A percentile compares a stretch with the other conserved stretches of the same genome.
Evolutionary conservation across 1,284 basidiomycete species (phyloP).

Genomic region (Cryptococcus sp.): DNA sequence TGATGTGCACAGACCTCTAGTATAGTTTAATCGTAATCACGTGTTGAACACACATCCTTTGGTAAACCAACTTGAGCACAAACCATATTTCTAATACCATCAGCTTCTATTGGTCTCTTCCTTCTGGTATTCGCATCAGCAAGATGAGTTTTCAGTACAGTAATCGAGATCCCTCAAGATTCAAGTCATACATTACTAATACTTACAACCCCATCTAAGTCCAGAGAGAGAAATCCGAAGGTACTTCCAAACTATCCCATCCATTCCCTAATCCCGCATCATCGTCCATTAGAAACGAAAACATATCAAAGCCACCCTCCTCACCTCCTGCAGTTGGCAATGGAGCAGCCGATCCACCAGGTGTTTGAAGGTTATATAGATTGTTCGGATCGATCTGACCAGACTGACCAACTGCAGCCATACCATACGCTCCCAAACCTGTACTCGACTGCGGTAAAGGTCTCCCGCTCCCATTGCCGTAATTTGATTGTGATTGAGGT

Average conservation of each 20-base stretch:
- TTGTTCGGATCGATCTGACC: not conserved
- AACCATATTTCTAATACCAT: too few species aligned
- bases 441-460: not conserved
- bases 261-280: conserved; percentile 30
- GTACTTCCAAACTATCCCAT: conserved; percentile 38
- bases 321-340: not conserved
- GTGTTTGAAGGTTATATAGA: not conserved
- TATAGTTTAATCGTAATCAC: too few species aligned
- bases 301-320: conserved; percentile 32
- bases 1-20: too few species aligned
- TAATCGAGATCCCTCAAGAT: not conserved
- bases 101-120: not conserved
- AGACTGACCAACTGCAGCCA: conserved; percentile 9
- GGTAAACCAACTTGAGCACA: too few species aligned
- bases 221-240: conserved; percentile 40
- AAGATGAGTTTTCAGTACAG: not conserved
- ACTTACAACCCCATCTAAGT: conserved; percentile 13
- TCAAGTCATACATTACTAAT: not conserved
- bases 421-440: conserved; percentile 16
- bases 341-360: not conserved
- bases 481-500: not conserved
- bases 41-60: too few species aligned
- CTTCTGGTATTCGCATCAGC: not conserved
- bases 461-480: too few species aligned
- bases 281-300: conserved; percentile 43